Conservation (phyloP, 768 basidiomycete species). For the Russula abietina region DNA sequence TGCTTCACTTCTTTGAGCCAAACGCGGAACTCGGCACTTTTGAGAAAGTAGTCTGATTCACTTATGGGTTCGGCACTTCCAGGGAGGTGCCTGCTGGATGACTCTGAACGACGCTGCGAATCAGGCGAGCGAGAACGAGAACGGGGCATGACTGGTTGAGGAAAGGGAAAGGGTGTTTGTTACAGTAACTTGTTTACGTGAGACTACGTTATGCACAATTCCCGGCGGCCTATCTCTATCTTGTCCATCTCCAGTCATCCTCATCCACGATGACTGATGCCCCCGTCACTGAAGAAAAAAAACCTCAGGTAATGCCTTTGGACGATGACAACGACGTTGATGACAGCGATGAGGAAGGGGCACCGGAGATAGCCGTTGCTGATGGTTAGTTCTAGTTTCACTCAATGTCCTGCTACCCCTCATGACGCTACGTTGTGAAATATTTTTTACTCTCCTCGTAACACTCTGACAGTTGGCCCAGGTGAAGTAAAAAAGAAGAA, state of each 20-base stretch:
- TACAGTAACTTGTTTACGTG: constrained; percentile 11
- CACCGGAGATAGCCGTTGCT: constrained; percentile 26
- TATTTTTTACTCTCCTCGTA: not conserved
- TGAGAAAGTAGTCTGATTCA: constrained; percentile 85
- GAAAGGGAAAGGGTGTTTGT: not conserved
- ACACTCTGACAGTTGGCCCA: not conserved
- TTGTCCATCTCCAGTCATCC: not conserved
- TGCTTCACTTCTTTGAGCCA: constrained; percentile 77
- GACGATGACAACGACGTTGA: constrained; percentile 28
- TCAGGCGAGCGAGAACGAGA: constrained; percentile 21
- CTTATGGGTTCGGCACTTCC: constrained; percentile 55
- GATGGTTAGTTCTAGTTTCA: constrained; percentile 33
- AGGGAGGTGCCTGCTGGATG: constrained; percentile 39
- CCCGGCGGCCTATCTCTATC: constrained; percentile 1
- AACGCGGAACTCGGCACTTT: constrained; percentile 75
- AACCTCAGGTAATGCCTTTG: constrained; percentile 17
- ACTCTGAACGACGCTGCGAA: constrained; percentile 9
- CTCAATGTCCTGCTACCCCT: not conserved
- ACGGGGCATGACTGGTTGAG: constrained; percentile 12
- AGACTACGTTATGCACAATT: not conserved
- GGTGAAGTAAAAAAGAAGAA: constrained; percentile 75
- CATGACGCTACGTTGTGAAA: not conserved
- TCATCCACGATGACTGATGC: constrained; percentile 15
- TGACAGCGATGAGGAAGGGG: constrained; percentile 35
- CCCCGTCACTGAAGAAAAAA: constrained; percentile 19